Conservation (phyloP, 306 rosid genomes). For the Cicer arietinum region DNA sequence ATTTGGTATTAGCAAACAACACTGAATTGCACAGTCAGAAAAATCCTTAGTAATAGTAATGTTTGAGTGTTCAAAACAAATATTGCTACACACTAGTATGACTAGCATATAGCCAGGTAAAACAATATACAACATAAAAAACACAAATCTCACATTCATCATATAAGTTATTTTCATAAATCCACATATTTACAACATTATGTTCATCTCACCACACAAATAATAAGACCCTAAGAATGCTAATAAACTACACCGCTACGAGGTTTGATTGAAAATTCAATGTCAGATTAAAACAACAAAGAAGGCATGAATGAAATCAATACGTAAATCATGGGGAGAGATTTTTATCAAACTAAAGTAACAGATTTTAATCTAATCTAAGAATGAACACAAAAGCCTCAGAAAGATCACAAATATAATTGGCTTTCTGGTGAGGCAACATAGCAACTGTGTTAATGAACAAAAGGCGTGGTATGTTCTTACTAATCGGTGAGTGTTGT, state of each 20-base stretch:
- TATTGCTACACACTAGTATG: slow-evolving; percentile 3
- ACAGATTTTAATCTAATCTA: background rate
- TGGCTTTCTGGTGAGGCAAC: no score
- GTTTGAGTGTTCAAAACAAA: slow-evolving; percentile 10
- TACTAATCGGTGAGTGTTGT: no score
- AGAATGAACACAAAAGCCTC: background rate
- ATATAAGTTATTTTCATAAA: background rate
- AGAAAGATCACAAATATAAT: background rate
- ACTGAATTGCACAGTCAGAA: background rate
- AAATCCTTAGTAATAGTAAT: background rate
- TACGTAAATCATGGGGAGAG: background rate
- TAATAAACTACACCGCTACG: no score
- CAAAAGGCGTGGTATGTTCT: no score
- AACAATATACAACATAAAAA: background rate
- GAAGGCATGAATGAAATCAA: slow-evolving; percentile 14
- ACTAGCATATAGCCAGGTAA: slow-evolving; percentile 6
- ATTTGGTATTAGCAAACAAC: slow-evolving; percentile 35
- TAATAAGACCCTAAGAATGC: background rate
- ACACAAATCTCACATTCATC: background rate
- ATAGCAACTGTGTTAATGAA: no score
- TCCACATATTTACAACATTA: background rate
- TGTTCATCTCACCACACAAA: background rate
- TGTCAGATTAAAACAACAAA: slow-evolving; percentile 21
- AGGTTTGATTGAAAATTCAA: no score
- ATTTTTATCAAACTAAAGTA: slow-evolving; percentile 27